These are phyloP conservation scores for Nemania sp. DNA, from an alignment of 2,329 filamentous ascomycete genomes.

Conservation along the genomic window DNA sequence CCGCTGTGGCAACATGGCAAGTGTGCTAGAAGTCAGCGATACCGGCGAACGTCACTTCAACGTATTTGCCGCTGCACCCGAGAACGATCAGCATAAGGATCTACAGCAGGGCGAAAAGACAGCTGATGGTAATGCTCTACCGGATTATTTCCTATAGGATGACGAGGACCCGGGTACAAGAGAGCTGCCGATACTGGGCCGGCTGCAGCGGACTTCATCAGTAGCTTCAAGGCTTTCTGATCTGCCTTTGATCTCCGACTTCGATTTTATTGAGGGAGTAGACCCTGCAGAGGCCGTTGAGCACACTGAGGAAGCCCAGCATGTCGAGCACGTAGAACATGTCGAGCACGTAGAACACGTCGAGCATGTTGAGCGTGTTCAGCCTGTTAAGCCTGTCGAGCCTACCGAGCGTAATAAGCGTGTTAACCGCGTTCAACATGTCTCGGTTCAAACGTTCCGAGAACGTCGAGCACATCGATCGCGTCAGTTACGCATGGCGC, in stretches of 20 bases:
- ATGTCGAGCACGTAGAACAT: neutral
- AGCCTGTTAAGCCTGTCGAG: too few species aligned
- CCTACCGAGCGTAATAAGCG: too few species aligned
- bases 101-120: constrained; percentile 81
- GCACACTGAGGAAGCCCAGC: neutral
- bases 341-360: neutral
- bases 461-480: neutral
- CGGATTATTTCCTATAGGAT: constrained; percentile 75
- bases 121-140: constrained; percentile 72
- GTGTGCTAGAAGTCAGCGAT: constrained; percentile 95
- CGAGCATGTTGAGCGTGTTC: neutral
- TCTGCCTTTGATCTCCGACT: neutral
- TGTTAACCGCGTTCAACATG: too few species aligned
- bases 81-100: constrained; percentile 93
- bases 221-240: neutral
- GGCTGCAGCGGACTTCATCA: neutral
- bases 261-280: neutral
- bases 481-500: neutral
- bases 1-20: constrained; percentile 95
- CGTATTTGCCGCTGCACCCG: constrained; percentile 95
- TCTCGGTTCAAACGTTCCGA: too few species aligned
- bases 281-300: neutral
- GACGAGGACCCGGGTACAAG: neutral
- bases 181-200: neutral
- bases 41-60: constrained; percentile 96